A percentile compares a stretch with the other conserved stretches of the same genome.
These are phyloP conservation scores for Candida schatavii DNA, from an alignment of 805 yeast genomes.

Conservation along the genomic window DNA sequence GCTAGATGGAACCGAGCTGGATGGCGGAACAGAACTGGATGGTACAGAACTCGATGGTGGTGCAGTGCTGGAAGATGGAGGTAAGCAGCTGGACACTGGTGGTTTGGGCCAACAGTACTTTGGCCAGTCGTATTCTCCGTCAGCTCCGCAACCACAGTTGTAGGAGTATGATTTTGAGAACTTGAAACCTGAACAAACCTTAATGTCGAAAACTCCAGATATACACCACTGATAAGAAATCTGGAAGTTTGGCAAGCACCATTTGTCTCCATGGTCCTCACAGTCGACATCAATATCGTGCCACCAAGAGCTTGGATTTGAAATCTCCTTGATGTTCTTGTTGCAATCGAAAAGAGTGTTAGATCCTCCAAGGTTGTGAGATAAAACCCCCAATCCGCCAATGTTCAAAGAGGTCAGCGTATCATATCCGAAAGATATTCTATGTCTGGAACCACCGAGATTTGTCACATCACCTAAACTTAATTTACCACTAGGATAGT, in stretches of 20 bases:
- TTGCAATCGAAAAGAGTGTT: neutral
- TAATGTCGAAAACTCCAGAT: neutral
- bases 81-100: neutral
- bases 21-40: neutral
- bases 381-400: neutral
- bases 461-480: neutral
- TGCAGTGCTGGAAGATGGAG: neutral
- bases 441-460: neutral
- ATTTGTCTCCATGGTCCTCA: constrained; percentile 1
- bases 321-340: neutral
- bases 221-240: neutral
- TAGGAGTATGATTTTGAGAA: neutral
- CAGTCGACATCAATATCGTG: neutral
- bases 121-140: neutral
- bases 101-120: constrained; percentile 3
- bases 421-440: neutral
- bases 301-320: neutral
- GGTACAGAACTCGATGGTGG: neutral
- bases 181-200: neutral
- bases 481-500: neutral
- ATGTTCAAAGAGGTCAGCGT: neutral
- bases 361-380: neutral
- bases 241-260: neutral
- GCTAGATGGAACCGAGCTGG: neutral
- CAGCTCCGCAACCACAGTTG: neutral